A percentile compares a stretch with the other conserved stretches of the same genome.
phyloP scores from a whole-genome alignment of 2,329 filamentous ascomycete genomes.

The Diatrype stigma region DNA sequence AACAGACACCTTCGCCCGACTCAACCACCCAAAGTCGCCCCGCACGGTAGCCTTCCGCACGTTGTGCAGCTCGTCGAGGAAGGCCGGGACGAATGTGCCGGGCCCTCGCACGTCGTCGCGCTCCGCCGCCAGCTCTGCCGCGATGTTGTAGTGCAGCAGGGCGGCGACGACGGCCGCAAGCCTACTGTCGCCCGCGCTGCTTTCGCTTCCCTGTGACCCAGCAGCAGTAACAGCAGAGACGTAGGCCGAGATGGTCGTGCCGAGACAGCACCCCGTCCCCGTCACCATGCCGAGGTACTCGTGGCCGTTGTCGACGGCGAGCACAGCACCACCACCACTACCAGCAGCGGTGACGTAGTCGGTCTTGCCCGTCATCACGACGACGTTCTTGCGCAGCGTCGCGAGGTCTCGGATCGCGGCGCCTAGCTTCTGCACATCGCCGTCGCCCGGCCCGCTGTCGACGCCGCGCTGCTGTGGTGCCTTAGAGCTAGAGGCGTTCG shows the following conservation, averaged over 20 bases:
- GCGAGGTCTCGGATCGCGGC: slow-evolving; percentile 64
- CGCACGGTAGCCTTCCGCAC: slow-evolving; percentile 44
- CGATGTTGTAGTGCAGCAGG: slow-evolving; percentile 70
- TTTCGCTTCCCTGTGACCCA: no score
- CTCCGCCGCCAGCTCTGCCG: slow-evolving; percentile 66
- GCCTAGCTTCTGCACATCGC: slow-evolving; percentile 49
- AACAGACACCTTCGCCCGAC: slow-evolving; percentile 43
- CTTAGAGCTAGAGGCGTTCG: slow-evolving; percentile 10
- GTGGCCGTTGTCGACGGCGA: slow-evolving; percentile 74
- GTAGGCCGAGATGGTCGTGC: slow-evolving; percentile 74
- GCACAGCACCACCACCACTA: slow-evolving; percentile 63
- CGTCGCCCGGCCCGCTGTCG: slow-evolving; percentile 62
- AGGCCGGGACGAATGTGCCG: slow-evolving; percentile 80
- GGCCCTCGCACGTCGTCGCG: slow-evolving; percentile 67
- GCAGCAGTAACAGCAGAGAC: slow-evolving; percentile 53
- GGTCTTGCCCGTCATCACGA: slow-evolving; percentile 75
- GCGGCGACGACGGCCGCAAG: slow-evolving; percentile 71
- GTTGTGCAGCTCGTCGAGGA: slow-evolving; percentile 67
- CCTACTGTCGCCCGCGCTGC: slow-evolving; percentile 37
- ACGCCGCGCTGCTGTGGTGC: slow-evolving; percentile 72
- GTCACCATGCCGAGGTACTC: slow-evolving; percentile 65
- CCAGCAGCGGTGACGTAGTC: slow-evolving; percentile 76
- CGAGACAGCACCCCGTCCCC: slow-evolving; percentile 80
- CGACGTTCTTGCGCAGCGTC: slow-evolving; percentile 61
- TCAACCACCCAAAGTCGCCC: slow-evolving; percentile 49